Evolutionary conservation across 257 asterid genomes (phyloP).

Genomic region (Nicotiana obtusifolia): DNA sequence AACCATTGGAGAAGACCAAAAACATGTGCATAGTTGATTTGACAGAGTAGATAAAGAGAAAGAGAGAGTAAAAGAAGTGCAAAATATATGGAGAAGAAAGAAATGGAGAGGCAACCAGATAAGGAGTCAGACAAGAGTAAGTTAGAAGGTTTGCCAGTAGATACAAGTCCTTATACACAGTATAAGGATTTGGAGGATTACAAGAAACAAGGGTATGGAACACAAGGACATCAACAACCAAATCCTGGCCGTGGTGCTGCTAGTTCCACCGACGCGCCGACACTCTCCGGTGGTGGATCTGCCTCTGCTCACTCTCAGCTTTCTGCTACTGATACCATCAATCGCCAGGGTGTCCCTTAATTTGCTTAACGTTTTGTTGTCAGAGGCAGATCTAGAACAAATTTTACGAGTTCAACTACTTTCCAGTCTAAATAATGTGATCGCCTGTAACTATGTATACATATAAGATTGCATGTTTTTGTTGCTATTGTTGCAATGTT

Average conservation of each 20-base stretch:
- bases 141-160: conserved; percentile 57
- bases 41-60: background rate
- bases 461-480: background rate
- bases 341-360: conserved; percentile 25
- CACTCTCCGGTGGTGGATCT: conserved; percentile 29
- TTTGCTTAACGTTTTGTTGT: background rate
- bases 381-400: background rate
- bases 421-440: no score
- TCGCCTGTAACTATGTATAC: background rate
- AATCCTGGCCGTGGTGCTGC: conserved; percentile 83
- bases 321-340: conserved; percentile 33
- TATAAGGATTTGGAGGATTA: conserved; percentile 82
- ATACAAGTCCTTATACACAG: conserved; percentile 78
- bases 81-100: background rate
- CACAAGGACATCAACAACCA: conserved; percentile 72
- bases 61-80: background rate
- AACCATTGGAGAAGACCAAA: background rate
- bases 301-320: conserved; percentile 24
- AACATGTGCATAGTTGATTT: background rate
- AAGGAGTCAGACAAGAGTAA: conserved; percentile 16
- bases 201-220: conserved; percentile 74
- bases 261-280: conserved; percentile 86
- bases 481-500: no score
- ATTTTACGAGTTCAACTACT: no score
- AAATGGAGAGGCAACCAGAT: conserved; percentile 34